Conservation (phyloP, 345 rosid species). For the Brassica cretica region DNA sequence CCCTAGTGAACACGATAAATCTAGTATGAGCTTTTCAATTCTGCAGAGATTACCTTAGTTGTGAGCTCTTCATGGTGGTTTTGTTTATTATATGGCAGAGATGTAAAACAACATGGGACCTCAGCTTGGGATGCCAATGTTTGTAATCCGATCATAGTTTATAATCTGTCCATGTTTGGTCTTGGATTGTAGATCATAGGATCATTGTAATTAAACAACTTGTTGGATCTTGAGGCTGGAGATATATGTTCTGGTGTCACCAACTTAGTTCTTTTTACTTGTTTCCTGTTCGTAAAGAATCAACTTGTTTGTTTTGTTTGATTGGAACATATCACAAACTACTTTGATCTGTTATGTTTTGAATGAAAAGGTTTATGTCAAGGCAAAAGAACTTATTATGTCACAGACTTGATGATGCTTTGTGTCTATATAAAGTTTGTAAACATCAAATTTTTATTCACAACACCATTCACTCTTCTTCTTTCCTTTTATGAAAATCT, state of each 20-base stretch:
- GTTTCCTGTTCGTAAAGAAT: background rate
- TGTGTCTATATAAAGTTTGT: too few species aligned
- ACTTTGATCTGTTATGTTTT: conserved; percentile 1
- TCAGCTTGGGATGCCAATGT: too few species aligned
- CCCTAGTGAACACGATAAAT: too few species aligned
- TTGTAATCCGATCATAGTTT: background rate
- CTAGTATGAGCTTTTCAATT: too few species aligned
- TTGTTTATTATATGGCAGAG: too few species aligned
- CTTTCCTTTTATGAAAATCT: too few species aligned
- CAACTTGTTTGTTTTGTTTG: background rate
- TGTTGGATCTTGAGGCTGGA: background rate
- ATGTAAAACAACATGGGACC: too few species aligned
- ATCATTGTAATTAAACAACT: background rate
- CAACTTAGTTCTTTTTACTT: background rate
- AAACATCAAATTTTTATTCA: too few species aligned
- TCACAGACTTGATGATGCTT: too few species aligned
- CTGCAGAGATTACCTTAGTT: too few species aligned
- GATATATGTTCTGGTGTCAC: background rate
- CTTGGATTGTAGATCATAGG: background rate
- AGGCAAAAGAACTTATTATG: conserved; percentile 57
- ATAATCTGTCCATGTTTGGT: background rate
- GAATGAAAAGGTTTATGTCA: conserved; percentile 67
- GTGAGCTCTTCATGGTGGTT: too few species aligned
- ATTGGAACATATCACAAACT: background rate
- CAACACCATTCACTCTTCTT: too few species aligned